Evolutionary conservation across 441 rosid species (phyloP), one percentile per base, ranked within the genome.

Genomic region (Corymbia calophylla): DNA sequence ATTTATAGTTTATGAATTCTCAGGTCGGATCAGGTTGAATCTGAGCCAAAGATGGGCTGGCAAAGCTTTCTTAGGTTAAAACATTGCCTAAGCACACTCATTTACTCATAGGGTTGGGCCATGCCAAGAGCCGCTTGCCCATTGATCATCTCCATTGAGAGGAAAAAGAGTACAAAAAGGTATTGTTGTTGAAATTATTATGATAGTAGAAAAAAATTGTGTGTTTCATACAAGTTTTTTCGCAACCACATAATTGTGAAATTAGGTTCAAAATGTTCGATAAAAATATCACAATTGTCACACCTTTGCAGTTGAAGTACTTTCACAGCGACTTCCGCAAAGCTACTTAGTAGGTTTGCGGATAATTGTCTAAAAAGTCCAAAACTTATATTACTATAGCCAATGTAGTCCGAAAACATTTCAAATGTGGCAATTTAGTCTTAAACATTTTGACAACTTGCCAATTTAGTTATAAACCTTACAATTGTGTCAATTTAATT

Each of bases 401-500:
- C 3, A 23, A 56, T 12, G 9, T 1, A 56, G 10, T 56, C 3
- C 0, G 9, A 56, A 56, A 56, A 56, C 0, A 56, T 56, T 56
- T 56, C 4, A 1, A 56, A 56, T 56, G 25, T 56, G 14, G 5
- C 0, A 56, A 56, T 56, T 56, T 56, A 56, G 14, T 56, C 23
- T 13, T 23, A 56, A 56, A 23, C 1, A 12, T 23, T 56, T 2
- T 23, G 23, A 56, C 0, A 56, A 56, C 13, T 56, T 56, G 12
- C 0, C 29, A 56, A 4, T 23, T 56, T 56, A 56, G 13, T 56
- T 0, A 9, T 56, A 23, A 23, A 23, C 5, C 21, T 56, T 56
- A 21, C 0, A 56, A 56, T 56, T 23, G 0, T 56, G 19, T 0
- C 0, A 1, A 56, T 56, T 56, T 0, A 56, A 0, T 56, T 56